These are phyloP conservation scores for Saccharomyces eubayanus DNA, from an alignment of 805 yeast species.

Conservation along the genomic window DNA sequence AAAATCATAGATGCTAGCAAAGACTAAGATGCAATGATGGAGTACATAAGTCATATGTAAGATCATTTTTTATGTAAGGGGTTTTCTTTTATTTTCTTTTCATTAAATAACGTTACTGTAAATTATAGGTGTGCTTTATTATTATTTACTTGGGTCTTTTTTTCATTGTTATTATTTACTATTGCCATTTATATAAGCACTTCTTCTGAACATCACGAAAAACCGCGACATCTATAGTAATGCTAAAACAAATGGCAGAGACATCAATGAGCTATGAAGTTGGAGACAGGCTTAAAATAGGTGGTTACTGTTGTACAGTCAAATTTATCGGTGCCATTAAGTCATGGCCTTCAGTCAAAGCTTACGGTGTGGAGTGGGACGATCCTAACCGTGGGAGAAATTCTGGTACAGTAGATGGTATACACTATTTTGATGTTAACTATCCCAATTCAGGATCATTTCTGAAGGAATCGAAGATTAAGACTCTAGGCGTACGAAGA, in stretches of 20 bases:
- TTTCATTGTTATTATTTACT: neutral
- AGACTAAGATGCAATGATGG: slow-evolving; percentile 15
- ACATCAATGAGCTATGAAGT: slow-evolving; percentile 9
- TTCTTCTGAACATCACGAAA: neutral
- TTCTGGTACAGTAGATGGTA: slow-evolving; percentile 50
- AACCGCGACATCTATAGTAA: neutral
- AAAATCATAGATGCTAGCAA: slow-evolving; percentile 24
- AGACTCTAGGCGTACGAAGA: slow-evolving; percentile 29
- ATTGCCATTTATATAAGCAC: no score
- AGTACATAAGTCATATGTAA: slow-evolving; percentile 4
- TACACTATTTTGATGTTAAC: slow-evolving; percentile 42
- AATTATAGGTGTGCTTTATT: neutral
- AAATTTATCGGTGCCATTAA: slow-evolving; percentile 52
- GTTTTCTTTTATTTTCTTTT: neutral
- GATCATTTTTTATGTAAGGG: neutral
- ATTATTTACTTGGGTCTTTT: neutral
- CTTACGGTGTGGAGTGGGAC: slow-evolving; percentile 88
- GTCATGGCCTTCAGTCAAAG: slow-evolving; percentile 49
- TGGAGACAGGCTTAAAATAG: slow-evolving; percentile 30
- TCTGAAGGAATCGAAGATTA: slow-evolving; percentile 12
- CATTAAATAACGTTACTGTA: neutral
- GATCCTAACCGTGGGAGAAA: slow-evolving; percentile 59
- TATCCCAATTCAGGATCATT: slow-evolving; percentile 18
- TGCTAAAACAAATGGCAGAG: neutral
- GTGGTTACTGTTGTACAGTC: slow-evolving; percentile 54